Base-by-base conservation (phyloP, 2,329 filamentous ascomycete species). In the Diaporthe eres region DNA sequence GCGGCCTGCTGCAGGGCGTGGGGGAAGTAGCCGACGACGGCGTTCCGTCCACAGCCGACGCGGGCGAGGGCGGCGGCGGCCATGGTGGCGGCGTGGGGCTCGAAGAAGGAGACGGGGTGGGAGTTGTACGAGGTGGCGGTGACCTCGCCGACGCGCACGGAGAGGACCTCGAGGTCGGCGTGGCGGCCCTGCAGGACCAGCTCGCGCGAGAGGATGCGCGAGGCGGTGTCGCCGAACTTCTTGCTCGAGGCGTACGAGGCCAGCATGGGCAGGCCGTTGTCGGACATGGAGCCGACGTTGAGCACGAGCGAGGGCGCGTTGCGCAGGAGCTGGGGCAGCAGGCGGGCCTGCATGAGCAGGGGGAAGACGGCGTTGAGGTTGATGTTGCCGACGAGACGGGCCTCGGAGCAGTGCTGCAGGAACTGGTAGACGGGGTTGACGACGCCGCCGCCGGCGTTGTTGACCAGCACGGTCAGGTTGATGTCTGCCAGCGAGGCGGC, bases 391-490 rank as follows among this genome's bases (percentile, higher is more conserved):
- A 86, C 82, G 74, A 89, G 81, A 44, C 87, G 82, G 0, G 82
- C 78, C 22, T 81, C 79, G 0, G 83, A 80, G 15, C 82, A 82
- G 3, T 84, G 79, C 17, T 83, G 80, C 6, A 90, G 80, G 3
- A 83, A 77, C 5, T 80, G 80, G 74, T 83, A 88, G 1, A 79
- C 76, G 5, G 82, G 80, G 74, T 82, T 71, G 17, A 77, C 72
- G 4, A 78, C 73, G 6, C 78, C 81, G 15, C 87, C 87, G 28
- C 90, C 90, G 0, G 89, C 87, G 80, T 91, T 92, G 82, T 92
- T 92, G 78, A 92, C 81, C 34, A 92, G 82, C 2, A 91, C 82
- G 1, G 87, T 90, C 44, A 92, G 81, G 76, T 86, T 81, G 49
- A 88, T 79, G 68, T 82, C 83, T 1, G 81, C 74, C 13, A 86